phyloP scores from a whole-genome alignment of 805 yeast genomes.

The Wickerhamomyces kurtzmanii region DNA sequence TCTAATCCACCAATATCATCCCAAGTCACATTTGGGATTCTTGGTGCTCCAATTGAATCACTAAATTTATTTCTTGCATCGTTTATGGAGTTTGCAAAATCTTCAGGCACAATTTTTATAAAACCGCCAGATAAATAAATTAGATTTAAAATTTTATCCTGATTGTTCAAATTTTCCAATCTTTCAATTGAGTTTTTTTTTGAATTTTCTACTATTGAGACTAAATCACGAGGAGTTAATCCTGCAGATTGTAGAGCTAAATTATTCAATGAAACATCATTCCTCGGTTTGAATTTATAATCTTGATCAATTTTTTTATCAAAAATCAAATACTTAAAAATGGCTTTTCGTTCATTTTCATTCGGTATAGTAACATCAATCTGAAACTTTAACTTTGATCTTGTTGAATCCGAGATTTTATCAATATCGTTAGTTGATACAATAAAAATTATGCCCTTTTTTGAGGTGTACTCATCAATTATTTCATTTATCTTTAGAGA shows the following conservation, averaged over 20 bases:
- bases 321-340: conserved; percentile 44
- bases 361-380: conserved; percentile 67
- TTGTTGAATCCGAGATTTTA: conserved; percentile 50
- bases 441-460: conserved; percentile 37
- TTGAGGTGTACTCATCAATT: conserved; percentile 44
- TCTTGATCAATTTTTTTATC: conserved; percentile 14
- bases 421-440: conserved; percentile 68
- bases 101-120: conserved; percentile 42
- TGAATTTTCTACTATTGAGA: conserved; percentile 60
- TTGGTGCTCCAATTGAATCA: conserved; percentile 94
- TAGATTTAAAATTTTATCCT: conserved; percentile 15
- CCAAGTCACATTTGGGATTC: conserved; percentile 93
- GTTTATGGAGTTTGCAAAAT: conserved; percentile 61
- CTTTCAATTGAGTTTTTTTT: conserved; percentile 47
- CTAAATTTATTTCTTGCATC: conserved; percentile 82
- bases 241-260: conserved; percentile 90
- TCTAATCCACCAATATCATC: conserved; percentile 96
- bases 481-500: conserved; percentile 45
- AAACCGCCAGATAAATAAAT: conserved; percentile 42
- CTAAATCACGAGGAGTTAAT: conserved; percentile 73
- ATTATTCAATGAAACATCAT: conserved; percentile 43
- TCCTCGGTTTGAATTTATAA: conserved; percentile 16
- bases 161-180: conserved; percentile 20
- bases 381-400: conserved; percentile 70
- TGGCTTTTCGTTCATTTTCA: conserved; percentile 60